Evolutionary conservation across 2,329 filamentous ascomycete genomes (phyloP).

Genomic region (Ramichloridium luteum): DNA sequence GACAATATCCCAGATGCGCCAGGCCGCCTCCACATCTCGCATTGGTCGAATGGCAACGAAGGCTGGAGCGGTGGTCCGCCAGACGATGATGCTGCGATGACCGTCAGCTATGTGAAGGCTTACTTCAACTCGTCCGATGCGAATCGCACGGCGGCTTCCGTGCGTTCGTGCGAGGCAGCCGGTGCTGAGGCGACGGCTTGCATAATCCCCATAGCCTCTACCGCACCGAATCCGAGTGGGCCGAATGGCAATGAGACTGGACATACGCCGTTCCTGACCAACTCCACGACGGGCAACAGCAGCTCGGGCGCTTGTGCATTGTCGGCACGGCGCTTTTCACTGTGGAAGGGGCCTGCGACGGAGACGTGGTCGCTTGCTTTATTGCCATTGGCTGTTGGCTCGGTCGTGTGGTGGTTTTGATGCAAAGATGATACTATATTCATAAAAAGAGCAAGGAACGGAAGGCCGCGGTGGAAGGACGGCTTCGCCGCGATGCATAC

Average conservation of each 20-base stretch:
- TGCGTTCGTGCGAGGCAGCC: neutral
- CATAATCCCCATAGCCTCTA: slow-evolving; percentile 11
- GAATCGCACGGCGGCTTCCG: neutral
- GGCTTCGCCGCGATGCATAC: too few species aligned
- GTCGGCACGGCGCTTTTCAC: too few species aligned
- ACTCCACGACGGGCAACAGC: neutral
- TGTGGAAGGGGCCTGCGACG: too few species aligned
- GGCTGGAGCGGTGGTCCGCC: slow-evolving; percentile 64
- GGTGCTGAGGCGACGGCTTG: slow-evolving; percentile 6
- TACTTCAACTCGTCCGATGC: slow-evolving; percentile 58
- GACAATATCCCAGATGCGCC: slow-evolving; percentile 38
- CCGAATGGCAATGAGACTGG: slow-evolving; percentile 9
- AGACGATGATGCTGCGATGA: slow-evolving; percentile 46
- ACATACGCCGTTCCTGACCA: slow-evolving; percentile 10
- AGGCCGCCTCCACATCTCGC: slow-evolving; percentile 58
- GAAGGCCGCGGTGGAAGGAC: too few species aligned
- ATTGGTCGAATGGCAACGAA: slow-evolving; percentile 66
- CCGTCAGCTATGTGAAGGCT: slow-evolving; percentile 58
- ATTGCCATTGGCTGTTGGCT: too few species aligned
- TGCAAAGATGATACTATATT: too few species aligned
- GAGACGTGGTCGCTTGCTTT: too few species aligned
- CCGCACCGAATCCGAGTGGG: slow-evolving; percentile 8
- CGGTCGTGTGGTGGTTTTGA: too few species aligned
- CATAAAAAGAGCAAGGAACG: too few species aligned
- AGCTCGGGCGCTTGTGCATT: too few species aligned